Conservation (phyloP, 768 basidiomycete species). For the Mycena albidolilacea region DNA sequence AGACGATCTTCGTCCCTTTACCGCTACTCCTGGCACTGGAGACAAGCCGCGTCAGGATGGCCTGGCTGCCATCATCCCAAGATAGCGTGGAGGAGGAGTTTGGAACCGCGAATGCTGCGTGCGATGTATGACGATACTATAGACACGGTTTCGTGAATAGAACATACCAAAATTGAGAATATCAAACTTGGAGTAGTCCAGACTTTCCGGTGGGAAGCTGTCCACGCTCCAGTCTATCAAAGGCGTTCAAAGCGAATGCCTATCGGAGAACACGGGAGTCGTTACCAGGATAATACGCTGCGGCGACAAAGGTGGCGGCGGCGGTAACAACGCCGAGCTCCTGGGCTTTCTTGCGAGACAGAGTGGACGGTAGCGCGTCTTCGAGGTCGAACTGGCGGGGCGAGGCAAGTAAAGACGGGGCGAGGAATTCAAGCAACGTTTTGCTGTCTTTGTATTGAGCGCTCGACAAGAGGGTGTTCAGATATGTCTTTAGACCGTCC, state of each 20-base stretch:
- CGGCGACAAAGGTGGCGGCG: conserved; percentile 43
- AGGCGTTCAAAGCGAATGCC: background rate
- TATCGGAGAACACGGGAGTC: conserved; percentile 47
- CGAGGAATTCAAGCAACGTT: conserved; percentile 57
- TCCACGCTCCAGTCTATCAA: conserved; percentile 38
- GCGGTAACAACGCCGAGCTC: conserved; percentile 16
- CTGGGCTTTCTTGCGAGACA: conserved; percentile 49
- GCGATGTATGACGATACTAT: conserved; percentile 19
- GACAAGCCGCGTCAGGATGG: conserved; percentile 63
- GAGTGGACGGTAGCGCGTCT: conserved; percentile 63
- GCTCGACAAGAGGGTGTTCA: conserved; percentile 55
- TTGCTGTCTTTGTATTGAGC: conserved; percentile 53
- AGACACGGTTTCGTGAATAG: conserved; percentile 22
- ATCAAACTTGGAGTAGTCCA: conserved; percentile 69
- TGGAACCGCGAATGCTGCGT: conserved; percentile 65
- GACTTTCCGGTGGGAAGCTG: conserved; percentile 43
- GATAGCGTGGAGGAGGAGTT: conserved; percentile 59
- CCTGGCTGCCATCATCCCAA: conserved; percentile 59
- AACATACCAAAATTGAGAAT: conserved; percentile 57
- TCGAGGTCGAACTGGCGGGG: conserved; percentile 56
- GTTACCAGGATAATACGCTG: conserved; percentile 49
- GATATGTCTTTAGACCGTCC: conserved; percentile 59
- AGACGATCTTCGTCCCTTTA: conserved; percentile 64
- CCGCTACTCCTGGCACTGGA: conserved; percentile 59
- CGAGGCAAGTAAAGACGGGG: conserved; percentile 41